These are phyloP conservation scores for Podosphaera leucotricha DNA, from an alignment of 2,329 filamentous ascomycete species.

Conservation along the genomic window DNA sequence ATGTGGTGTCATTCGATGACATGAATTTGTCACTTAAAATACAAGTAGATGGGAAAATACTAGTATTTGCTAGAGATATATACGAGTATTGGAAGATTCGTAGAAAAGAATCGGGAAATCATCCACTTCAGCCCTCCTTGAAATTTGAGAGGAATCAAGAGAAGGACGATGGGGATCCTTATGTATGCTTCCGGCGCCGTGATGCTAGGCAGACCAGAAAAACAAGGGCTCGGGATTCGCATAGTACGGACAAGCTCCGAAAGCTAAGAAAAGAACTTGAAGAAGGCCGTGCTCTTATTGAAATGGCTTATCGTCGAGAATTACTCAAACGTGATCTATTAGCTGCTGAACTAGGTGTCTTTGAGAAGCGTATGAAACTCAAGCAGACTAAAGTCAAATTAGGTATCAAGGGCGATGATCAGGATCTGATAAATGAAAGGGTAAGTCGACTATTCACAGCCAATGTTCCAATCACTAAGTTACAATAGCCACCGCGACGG, in stretches of 20 bases:
- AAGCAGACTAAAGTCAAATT: constrained; percentile 77
- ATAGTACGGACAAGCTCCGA: constrained; percentile 85
- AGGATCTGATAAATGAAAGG: constrained; percentile 87
- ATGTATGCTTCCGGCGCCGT: constrained; percentile 89
- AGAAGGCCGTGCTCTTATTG: constrained; percentile 59
- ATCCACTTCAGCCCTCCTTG: constrained; percentile 49
- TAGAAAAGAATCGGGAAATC: constrained; percentile 43
- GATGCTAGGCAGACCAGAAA: constrained; percentile 89
- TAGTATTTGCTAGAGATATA: constrained; percentile 43
- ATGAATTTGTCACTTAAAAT: constrained; percentile 45
- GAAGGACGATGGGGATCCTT: constrained; percentile 86
- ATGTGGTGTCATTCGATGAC: constrained; percentile 52
- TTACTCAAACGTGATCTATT: constrained; percentile 55
- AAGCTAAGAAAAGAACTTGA: constrained; percentile 78
- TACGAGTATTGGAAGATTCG: constrained; percentile 76
- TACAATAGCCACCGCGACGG: constrained; percentile 41
- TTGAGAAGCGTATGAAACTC: constrained; percentile 58
- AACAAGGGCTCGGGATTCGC: constrained; percentile 78
- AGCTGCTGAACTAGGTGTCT: constrained; percentile 50
- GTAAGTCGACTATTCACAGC: constrained; percentile 23
- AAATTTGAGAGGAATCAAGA: constrained; percentile 92
- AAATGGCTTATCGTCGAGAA: constrained; percentile 60
- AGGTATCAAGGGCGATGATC: constrained; percentile 77
- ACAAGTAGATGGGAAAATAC: constrained; percentile 24
- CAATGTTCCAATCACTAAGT: constrained; percentile 6